A percentile compares a stretch with the other conserved stretches of the same genome.
phyloP scores from a whole-genome alignment of 2,329 filamentous ascomycete genomes.

The Ascocoryne sarcoides region DNA sequence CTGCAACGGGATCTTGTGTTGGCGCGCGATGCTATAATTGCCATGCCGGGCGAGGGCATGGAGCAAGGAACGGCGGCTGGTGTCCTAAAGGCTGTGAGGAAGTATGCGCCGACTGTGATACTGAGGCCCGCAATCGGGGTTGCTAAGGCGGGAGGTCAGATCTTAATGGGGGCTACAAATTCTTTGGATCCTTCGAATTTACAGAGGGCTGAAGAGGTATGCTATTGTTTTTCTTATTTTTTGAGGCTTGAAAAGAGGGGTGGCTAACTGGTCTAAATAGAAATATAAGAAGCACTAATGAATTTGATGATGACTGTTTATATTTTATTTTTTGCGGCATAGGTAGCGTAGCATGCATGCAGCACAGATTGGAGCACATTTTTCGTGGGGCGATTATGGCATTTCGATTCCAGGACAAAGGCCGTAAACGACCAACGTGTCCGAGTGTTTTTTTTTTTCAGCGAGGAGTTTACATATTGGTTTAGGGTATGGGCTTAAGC shows the following conservation, averaged over 20 bases:
- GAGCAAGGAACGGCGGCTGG: conserved; percentile 76
- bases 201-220: conserved; percentile 79
- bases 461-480: no score
- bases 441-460: no score
- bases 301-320: conserved; percentile 12
- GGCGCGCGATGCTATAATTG: conserved; percentile 85
- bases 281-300: conserved; percentile 31
- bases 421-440: no score
- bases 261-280: conserved; percentile 18
- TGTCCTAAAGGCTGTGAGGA: conserved; percentile 68
- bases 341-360: conserved; percentile 5
- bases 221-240: conserved; percentile 32
- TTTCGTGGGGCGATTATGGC: no score
- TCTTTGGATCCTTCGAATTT: conserved; percentile 76
- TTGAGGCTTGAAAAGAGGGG: neutral
- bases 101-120: conserved; percentile 84
- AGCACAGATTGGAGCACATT: no score
- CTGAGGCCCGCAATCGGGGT: conserved; percentile 85
- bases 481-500: no score
- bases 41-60: conserved; percentile 84
- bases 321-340: conserved; percentile 15
- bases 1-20: conserved; percentile 80
- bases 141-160: conserved; percentile 79
- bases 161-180: conserved; percentile 86
- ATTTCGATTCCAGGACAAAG: no score